Base-by-base conservation (phyloP, 495 filamentous ascomycete genomes). In the Pseudotulostoma volvatum region DNA sequence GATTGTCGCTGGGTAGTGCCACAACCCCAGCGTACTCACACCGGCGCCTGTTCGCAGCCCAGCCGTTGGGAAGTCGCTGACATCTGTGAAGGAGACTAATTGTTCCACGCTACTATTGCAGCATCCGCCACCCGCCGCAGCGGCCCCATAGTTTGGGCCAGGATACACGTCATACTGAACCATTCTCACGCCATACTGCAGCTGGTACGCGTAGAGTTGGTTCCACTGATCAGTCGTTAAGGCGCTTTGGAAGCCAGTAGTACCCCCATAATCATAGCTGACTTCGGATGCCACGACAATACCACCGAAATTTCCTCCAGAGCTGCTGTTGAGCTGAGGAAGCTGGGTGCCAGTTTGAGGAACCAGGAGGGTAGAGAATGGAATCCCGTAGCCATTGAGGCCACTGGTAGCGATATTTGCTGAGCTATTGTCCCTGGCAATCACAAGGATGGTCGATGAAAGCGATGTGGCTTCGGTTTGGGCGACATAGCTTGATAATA, bases 131-230 rank as follows among this genome's bases (percentile, higher is more conserved):
- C 23, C 23, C 8, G 52, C 55, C 7, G 60, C 36, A 14, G 48
- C 46, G 13, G 41, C 46, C 28, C 73, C 73, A 36, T 60, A 69
- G n/a, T 65, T 58, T 8, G 62, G 54, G 16, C 61, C 60, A 1
- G 73, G 73, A 37, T 61, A 75, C n/a, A 65, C 65, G 51, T 74
- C 73, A n/a, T 74, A 57, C 36, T 72, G 67, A 18, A 77, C 72
- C 69, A 77, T 71, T 15, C 73, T 63, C 2, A 75, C 64, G n/a
- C 67, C 63, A 40, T 70, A 77, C 18, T 49, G 53, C 2, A 63
- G 59, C 54, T 76, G 73, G 43, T 77, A 77, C 18, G 61, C 57
- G 45, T 68, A 76, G 1, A 77, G 46, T 40, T 59, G 48, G 23
- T 65, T 56, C 73, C 70, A 74, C 53, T 76, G 73, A 23, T 61